Evolutionary conservation across 83 land plant genomes (phyloP), one percentile per base, ranked within the genome.

Genomic region (Diphasiastrum complanatum): DNA sequence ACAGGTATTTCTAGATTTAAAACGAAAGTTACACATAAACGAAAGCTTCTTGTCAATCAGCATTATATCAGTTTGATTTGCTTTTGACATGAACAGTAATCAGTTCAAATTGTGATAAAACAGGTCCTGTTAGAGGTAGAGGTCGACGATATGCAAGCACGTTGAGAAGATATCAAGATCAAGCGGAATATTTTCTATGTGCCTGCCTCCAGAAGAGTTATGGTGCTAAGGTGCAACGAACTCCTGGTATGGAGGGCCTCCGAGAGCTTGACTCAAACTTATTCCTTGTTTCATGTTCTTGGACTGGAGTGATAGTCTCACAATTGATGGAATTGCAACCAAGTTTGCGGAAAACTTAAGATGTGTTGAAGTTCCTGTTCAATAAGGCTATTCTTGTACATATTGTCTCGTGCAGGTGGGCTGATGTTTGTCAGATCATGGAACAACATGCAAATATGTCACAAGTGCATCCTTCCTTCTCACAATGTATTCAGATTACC

Each of bases 401-500:
- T 6, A 1, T 4, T 55, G 65, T 45, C 30, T 60, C 16, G 60
- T 68, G 81, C 81, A 56, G 96, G 83, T 1, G 93, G 93, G 2
- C 49, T 79, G 51, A 62, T 76, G 5, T 87, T 67, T 62, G 75
- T 60, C 8, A 57, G 54, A 29, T 58, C 51, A 0, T 77, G 79
- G 79, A 75, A 75, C 60, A 83, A 83, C 64, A 70, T 80, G 72
- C 91, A 86, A n/a, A 57, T 83, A 81, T 63, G 75, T 71, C 60
- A 74, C 81, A 14, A 24, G 69, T 1, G 78, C 92, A 20, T 25
- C 76, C 1, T 72, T 86, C 47, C 28, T 77, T 33, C 41, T 76
- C 8, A 38, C 66, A 0, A 66, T 71, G 33, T 76, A 78, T 33
- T 51, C 77, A 16, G 74, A 76, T 36, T 70, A 67, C 36, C 67